These are phyloP conservation scores for Triticum turgidum DNA, from an alignment of 176 grass and related monocot species.

Conservation along the genomic window DNA sequence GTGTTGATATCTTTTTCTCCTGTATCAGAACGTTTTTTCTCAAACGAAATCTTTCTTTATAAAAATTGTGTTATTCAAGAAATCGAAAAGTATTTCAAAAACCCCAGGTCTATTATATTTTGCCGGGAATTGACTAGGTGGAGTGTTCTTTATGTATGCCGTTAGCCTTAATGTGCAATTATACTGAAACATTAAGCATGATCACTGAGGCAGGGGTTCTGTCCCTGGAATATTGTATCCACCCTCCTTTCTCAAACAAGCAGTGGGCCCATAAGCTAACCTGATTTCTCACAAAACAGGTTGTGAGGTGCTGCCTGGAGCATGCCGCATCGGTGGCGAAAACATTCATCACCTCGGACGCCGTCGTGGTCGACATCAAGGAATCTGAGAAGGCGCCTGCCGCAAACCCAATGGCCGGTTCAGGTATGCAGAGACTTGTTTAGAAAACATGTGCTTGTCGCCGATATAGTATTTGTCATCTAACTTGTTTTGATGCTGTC, in stretches of 20 bases:
- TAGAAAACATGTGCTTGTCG: background rate
- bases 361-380: slow-evolving; percentile 87
- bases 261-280: background rate
- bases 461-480: too few relatives aligned
- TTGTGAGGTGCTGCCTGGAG: slow-evolving; percentile 94
- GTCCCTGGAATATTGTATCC: background rate
- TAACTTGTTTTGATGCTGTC: background rate
- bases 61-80: background rate
- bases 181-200: background rate
- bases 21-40: background rate
- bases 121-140: background rate
- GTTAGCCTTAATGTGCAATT: background rate
- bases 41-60: background rate
- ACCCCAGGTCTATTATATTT: background rate
- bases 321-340: slow-evolving; percentile 82
- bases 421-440: slow-evolving; percentile 39
- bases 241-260: background rate
- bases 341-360: slow-evolving; percentile 89
- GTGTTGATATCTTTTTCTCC: background rate
- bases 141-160: background rate
- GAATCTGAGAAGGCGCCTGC: slow-evolving; percentile 56
- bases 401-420: slow-evolving; percentile 73
- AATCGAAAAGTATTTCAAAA: background rate
- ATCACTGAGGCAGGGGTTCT: background rate
- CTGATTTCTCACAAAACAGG: slow-evolving; percentile 42